phyloP scores from a whole-genome alignment of 352 stramenopile genomes.

The Peronospora farinosa region DNA sequence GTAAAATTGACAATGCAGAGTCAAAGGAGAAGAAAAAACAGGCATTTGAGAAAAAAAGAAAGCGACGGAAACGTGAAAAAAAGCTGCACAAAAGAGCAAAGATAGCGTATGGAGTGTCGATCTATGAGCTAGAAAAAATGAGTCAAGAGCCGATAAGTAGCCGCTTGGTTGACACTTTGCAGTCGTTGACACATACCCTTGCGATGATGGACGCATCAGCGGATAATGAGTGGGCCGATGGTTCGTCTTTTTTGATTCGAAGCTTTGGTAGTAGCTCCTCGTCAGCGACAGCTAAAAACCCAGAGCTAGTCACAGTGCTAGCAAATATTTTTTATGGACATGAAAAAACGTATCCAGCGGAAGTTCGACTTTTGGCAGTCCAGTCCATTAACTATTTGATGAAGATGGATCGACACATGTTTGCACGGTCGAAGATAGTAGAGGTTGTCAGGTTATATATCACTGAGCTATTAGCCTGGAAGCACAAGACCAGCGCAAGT shows the following conservation, averaged over 20 bases:
- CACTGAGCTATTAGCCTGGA: constrained; percentile 38
- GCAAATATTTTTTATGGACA: constrained; percentile 44
- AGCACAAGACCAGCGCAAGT: constrained; percentile 5
- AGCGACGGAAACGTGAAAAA: constrained; percentile 34
- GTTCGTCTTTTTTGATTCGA: constrained; percentile 48
- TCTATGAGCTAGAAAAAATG: constrained; percentile 53
- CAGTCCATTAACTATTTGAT: constrained; percentile 85
- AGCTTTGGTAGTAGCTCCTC: constrained; percentile 36
- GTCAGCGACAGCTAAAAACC: constrained; percentile 45
- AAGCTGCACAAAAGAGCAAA: constrained; percentile 33
- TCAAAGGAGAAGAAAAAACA: constrained; percentile 32
- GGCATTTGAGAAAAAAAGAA: constrained; percentile 21
- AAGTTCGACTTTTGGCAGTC: constrained; percentile 54
- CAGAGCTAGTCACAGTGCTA: constrained; percentile 49
- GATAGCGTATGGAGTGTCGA: constrained; percentile 65
- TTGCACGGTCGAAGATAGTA: constrained; percentile 39
- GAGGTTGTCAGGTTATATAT: constrained; percentile 58
- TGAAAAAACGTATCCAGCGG: constrained; percentile 28
- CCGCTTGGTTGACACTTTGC: constrained; percentile 54
- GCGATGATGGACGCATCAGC: constrained; percentile 82
- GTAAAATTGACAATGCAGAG: constrained; percentile 17
- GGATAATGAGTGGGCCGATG: constrained; percentile 64
- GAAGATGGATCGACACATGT: constrained; percentile 71
- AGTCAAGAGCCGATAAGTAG: constrained; percentile 39
- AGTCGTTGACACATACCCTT: constrained; percentile 75